Percentiles rank a stretch among this genome's conserved stretches.
Conservation (phyloP, 768 basidiomycete species). For the Nidularia sp. region DNA sequence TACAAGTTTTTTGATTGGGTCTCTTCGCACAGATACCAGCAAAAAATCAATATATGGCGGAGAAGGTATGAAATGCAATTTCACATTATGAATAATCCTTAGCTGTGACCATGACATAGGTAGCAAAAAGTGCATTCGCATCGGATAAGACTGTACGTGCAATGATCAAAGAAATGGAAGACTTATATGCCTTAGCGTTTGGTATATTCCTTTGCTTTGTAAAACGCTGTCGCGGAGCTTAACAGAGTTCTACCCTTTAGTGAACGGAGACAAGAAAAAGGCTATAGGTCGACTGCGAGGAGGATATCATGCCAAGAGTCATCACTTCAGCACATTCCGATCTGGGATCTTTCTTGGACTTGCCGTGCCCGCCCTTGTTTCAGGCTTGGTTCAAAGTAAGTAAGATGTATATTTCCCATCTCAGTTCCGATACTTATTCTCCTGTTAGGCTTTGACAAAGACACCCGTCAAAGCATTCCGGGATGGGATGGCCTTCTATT, state of each 20-base stretch:
- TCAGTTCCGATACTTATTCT: not conserved
- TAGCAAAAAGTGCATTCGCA: conserved; percentile 66
- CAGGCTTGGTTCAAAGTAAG: conserved; percentile 61
- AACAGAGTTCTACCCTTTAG: conserved; percentile 17
- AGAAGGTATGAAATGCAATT: conserved; percentile 45
- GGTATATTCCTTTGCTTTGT: conserved; percentile 38
- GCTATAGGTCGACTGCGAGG: conserved; percentile 67
- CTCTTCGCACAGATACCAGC: conserved; percentile 53
- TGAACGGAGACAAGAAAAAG: conserved; percentile 70
- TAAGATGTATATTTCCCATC: not conserved
- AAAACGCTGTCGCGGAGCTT: too few species aligned
- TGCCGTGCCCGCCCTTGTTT: conserved; percentile 61
- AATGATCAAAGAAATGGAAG: conserved; percentile 77
- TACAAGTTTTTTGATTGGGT: not conserved
- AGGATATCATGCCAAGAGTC: conserved; percentile 43
- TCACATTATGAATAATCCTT: too few species aligned
- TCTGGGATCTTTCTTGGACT: conserved; percentile 73
- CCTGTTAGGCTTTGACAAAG: conserved; percentile 47
- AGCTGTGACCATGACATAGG: conserved; percentile 26
- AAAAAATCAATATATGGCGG: conserved; percentile 74
- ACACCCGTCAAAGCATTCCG: conserved; percentile 51
- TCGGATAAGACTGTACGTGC: conserved; percentile 53
- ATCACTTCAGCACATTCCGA: conserved; percentile 70
- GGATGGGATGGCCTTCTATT: conserved; percentile 74
- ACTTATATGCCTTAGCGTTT: conserved; percentile 71